Base-by-base conservation (phyloP, 1,284 basidiomycete species). In the Marasmius tenuissimus region DNA sequence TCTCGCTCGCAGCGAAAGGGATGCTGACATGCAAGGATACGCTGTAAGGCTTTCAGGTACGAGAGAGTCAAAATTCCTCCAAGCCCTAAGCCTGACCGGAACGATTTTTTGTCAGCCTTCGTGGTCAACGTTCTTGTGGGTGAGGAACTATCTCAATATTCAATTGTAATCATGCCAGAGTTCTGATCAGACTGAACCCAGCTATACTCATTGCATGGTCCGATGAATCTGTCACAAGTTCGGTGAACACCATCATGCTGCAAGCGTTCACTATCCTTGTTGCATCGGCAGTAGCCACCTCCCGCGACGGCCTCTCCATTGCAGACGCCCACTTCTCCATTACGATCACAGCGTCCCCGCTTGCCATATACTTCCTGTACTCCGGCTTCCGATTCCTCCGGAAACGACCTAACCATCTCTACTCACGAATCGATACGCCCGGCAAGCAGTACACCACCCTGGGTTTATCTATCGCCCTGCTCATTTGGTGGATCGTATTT, bases 301-400 rank as follows among this genome's bases (percentile, higher is more conserved):
- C 50, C 12, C 52, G 61, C 38, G 51, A 58, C 12, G 45, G 60
- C 45, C 61, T 65, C 18, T 58, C 58, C 34, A 35, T 65, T 4
- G 53, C 63, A 18, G 63, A 65, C 38, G 63, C 63, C 18, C 63
- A 65, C 53, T 65, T 65, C 39, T 58, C 63, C 34, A n/a, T 65
- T 16, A 54, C 58, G 10, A 40, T 42, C n/a, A 65, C 63, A 22
- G 48, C 60, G 14, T 62, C 63, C 16, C 63, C 63, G 40, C 58
- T 65, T 11, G 14, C 61, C 20, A 11, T 65, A 14, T 62, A 65
- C 52, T 59, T 62, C 20, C 27, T 65, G 9, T 65, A 62, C 45
- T 56, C 57, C 14, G 57, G 61, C 0, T 27, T 47, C 10, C 53
- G 63, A 8, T 55, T 48, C 35, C 7, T 62, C 14, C 38, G 62